These are phyloP conservation scores for Radiomyces spectabilis DNA, from an alignment of 192 early-diverging fungal species.

Conservation along the genomic window DNA sequence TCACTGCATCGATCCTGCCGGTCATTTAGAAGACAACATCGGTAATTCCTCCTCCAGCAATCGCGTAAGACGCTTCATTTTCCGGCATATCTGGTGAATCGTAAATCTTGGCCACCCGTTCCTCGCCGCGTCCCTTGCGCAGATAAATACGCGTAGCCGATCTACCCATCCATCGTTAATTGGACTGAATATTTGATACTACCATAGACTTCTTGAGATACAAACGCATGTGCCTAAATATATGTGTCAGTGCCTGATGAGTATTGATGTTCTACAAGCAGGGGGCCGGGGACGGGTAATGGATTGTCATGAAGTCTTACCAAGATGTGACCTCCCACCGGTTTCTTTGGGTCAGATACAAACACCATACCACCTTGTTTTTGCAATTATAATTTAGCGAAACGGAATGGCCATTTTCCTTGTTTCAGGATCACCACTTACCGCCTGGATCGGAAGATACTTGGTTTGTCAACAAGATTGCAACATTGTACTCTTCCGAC, in stretches of 20 bases:
- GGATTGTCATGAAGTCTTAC: slow-evolving; percentile 22
- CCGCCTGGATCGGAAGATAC: slow-evolving; percentile 32
- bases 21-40: slow-evolving; percentile 39
- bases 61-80: slow-evolving; percentile 60
- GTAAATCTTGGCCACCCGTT: slow-evolving; percentile 74
- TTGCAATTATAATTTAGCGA: slow-evolving; percentile 37
- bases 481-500: slow-evolving; percentile 82
- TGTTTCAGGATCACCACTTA: slow-evolving; percentile 1
- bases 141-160: slow-evolving; percentile 74
- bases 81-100: slow-evolving; percentile 79
- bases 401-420: slow-evolving; percentile 24
- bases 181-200: too few relatives aligned
- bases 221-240: slow-evolving; percentile 25
- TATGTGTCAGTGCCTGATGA: background rate
- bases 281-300: too few relatives aligned
- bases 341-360: slow-evolving; percentile 84
- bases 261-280: too few relatives aligned
- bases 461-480: slow-evolving; percentile 78
- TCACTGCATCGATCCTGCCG: too few relatives aligned
- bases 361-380: slow-evolving; percentile 63
- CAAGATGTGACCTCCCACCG: slow-evolving; percentile 74
- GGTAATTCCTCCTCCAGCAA: slow-evolving; percentile 67
- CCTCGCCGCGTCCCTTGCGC: slow-evolving; percentile 76
- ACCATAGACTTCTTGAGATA: too few relatives aligned
- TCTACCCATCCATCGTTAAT: slow-evolving; percentile 30